Base-by-base conservation (phyloP, 306 rosid genomes). In the Delonix regia region DNA sequence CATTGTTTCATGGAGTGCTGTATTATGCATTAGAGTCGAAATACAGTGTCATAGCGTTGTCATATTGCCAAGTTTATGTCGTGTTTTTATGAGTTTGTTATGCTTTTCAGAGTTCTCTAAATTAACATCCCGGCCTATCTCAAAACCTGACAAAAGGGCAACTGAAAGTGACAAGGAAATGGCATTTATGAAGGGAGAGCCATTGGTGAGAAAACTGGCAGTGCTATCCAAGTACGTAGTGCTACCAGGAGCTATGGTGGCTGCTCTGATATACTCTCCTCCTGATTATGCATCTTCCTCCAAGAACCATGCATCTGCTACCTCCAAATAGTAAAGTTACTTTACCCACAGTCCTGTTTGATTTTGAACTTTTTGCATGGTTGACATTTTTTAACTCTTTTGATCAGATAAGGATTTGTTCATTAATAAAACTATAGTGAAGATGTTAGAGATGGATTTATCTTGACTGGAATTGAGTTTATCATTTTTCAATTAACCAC, bases 131-230 rank as follows among this genome's bases (percentile, higher is more conserved):
- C 19, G 14, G 16, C 52, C 71, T 39, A 5, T 21, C n/a, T 4
- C 55, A 21, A 25, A 63, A 41, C n/a, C 19, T 42, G 16, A 24
- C 72, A 41, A 36, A 22, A 67, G 52, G 41, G 11, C 72, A 42
- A 33, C 34, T 22, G 72, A 42, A 42, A 67, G 53, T 67, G 72
- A 66, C 9, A 19, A 38, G 52, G 16, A 22, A 69, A 76, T 84
- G 87, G 72, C 79, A 41, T 80, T 84, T 14, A 44, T 84, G 84
- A 84, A 55, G 81, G 87, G 87, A 24, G 81, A 84, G 56, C 21
- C 87, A 4, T 19, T 76, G 53, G 41, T 80, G 2, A 70, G 75
- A 4, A 84, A 84, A 80, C 73, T 84, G 15, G 82, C 87, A 47
- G 82, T 69, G 9, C 44, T 84, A 70, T 77, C 84, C 3, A 75